phyloP scores from a whole-genome alignment of 192 early-diverging fungal genomes.

The Phlyctochytrium planicorne region DNA sequence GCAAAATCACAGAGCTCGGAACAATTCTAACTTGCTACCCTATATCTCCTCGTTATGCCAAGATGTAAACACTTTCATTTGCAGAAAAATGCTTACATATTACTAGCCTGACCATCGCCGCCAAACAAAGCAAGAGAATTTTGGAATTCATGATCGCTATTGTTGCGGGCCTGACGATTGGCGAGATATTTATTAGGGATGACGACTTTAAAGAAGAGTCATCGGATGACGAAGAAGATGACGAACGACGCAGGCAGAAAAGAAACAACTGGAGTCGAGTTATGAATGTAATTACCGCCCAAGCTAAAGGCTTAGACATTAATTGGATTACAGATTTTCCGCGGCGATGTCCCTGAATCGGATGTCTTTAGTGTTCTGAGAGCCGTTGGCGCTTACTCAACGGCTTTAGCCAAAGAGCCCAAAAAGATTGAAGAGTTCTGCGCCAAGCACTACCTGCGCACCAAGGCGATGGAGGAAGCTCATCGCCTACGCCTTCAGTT shows the following conservation, averaged over 20 bases:
- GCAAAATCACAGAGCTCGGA: slow-evolving; percentile 81
- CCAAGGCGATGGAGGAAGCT: slow-evolving; percentile 70
- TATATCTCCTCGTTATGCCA: slow-evolving; percentile 85
- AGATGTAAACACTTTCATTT: slow-evolving; percentile 57
- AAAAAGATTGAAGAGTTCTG: slow-evolving; percentile 69
- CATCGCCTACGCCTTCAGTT: slow-evolving; percentile 37
- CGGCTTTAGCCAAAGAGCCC: slow-evolving; percentile 45
- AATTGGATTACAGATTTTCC: slow-evolving; percentile 53
- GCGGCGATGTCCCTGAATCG: slow-evolving; percentile 75
- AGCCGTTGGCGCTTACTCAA: slow-evolving; percentile 84
- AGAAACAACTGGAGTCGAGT: slow-evolving; percentile 72
- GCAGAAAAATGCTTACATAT: slow-evolving; percentile 13
- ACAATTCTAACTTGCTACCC: slow-evolving; percentile 89
- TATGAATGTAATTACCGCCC: slow-evolving; percentile 59
- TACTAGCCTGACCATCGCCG: slow-evolving; percentile 75
- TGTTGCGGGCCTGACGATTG: slow-evolving; percentile 89
- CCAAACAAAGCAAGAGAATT: slow-evolving; percentile 80
- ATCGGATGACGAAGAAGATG: slow-evolving; percentile 55
- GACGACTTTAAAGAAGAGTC: slow-evolving; percentile 41
- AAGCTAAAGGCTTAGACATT: no score
- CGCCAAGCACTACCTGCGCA: slow-evolving; percentile 76
- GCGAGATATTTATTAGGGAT: slow-evolving; percentile 82
- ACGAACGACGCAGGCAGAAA: slow-evolving; percentile 61
- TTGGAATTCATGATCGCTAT: slow-evolving; percentile 84
- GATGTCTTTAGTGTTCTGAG: slow-evolving; percentile 85